These are phyloP conservation scores for Trichoderma guizhouense DNA, from an alignment of 2,329 filamentous ascomycete genomes.

Conservation along the genomic window DNA sequence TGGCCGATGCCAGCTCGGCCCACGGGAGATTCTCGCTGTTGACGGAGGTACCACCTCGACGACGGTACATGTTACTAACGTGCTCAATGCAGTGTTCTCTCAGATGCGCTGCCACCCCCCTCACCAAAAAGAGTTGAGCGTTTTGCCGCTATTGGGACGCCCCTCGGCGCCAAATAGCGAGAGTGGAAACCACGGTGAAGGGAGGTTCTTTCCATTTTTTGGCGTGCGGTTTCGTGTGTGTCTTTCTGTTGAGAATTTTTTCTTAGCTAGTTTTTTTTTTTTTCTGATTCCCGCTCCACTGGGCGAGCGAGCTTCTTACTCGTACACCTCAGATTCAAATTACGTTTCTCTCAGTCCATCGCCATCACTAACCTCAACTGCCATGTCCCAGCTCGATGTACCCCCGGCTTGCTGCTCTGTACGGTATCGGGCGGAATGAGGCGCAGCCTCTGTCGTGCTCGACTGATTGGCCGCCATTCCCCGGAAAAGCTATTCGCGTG, in stretches of 20 bases:
- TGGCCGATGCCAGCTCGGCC: conserved; percentile 10
- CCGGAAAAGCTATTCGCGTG: conserved; percentile 9
- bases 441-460: conserved; percentile 28
- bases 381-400: neutral
- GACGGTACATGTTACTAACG: neutral
- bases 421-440: conserved; percentile 26
- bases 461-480: conserved; percentile 34
- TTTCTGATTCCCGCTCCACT: neutral
- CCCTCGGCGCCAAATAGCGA: conserved; percentile 9
- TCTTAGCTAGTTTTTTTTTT: neutral
- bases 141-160: neutral
- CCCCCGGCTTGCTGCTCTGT: neutral
- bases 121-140: neutral
- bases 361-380: neutral
- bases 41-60: neutral
- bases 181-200: conserved; percentile 11
- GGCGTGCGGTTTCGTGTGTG: neutral
- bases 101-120: conserved; percentile 10
- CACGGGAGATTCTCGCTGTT: conserved; percentile 14
- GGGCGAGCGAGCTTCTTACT: neutral
- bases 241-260: neutral
- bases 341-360: neutral
- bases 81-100: neutral
- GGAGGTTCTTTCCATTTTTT: conserved; percentile 4
- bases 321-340: neutral